phyloP scores from a whole-genome alignment of 2,329 filamentous ascomycete genomes.

The Trichoderma sp. region DNA sequence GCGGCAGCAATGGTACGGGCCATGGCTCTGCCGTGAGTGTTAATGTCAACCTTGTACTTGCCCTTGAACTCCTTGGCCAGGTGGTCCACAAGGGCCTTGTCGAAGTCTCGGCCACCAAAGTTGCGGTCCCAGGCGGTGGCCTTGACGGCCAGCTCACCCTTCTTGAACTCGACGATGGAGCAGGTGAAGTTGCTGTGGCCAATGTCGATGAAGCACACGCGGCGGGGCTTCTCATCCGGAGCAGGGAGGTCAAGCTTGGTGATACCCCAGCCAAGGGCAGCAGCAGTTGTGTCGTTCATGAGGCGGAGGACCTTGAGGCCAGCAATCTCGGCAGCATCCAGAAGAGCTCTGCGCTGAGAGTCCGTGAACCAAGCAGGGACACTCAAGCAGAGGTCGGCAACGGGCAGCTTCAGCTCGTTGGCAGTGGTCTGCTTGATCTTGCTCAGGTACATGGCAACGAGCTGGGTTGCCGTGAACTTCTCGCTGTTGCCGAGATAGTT shows the following conservation, averaged over 20 bases:
- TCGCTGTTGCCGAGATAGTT: conserved; percentile 93
- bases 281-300: conserved; percentile 97
- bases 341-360: conserved; percentile 80
- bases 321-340: conserved; percentile 91
- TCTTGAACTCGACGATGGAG: conserved; percentile 94
- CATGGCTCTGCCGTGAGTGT: conserved; percentile 83
- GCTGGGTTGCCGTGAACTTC: conserved; percentile 90
- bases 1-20: conserved; percentile 84
- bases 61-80: conserved; percentile 95
- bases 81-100: conserved; percentile 92
- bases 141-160: conserved; percentile 94
- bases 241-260: conserved; percentile 92
- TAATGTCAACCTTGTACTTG: conserved; percentile 97
- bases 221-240: conserved; percentile 86
- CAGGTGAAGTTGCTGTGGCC: conserved; percentile 95
- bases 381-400: conserved; percentile 90
- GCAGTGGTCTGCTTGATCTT: conserved; percentile 90
- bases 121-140: conserved; percentile 90
- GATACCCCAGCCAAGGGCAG: conserved; percentile 95
- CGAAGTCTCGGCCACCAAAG: conserved; percentile 96
- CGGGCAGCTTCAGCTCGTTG: conserved; percentile 84
- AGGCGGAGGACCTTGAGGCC: conserved; percentile 89
- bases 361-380: conserved; percentile 98
- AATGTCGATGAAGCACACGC: conserved; percentile 91
- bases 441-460: conserved; percentile 92